Conservation (phyloP, 2,329 filamentous ascomycete genomes). For the Cryphonectria naterciae region DNA sequence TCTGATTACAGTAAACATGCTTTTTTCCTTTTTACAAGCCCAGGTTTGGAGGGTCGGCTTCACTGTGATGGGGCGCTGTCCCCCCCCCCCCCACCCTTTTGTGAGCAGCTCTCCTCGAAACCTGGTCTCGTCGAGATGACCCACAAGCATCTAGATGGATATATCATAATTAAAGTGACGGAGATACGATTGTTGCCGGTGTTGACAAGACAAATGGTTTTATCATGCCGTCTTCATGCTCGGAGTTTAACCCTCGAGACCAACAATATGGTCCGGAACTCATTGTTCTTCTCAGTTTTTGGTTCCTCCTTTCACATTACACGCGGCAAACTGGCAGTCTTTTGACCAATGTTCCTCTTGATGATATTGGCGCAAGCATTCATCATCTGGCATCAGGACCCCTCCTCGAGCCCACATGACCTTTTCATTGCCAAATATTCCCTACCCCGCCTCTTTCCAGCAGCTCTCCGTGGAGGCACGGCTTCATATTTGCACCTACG, state of each 20-base stretch:
- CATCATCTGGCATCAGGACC: no score
- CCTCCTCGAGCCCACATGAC: slow-evolving; percentile 9
- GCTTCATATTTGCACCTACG: slow-evolving; percentile 41
- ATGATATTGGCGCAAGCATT: no score
- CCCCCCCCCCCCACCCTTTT: no score
- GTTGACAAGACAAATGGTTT: neutral
- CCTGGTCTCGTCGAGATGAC: neutral
- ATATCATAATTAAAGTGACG: neutral
- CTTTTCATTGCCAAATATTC: slow-evolving; percentile 45
- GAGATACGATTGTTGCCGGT: neutral
- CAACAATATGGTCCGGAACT: neutral
- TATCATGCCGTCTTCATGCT: neutral
- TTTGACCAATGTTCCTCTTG: no score
- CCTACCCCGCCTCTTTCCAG: slow-evolving; percentile 49
- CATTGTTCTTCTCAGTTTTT: no score
- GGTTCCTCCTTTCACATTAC: no score
- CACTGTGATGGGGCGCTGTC: neutral
- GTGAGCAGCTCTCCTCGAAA: neutral
- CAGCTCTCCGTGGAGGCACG: slow-evolving; percentile 52
- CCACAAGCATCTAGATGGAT: no score
- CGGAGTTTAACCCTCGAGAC: neutral
- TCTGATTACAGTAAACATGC: neutral
- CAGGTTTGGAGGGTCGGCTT: neutral
- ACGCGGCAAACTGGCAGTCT: no score
- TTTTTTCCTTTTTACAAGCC: neutral